Evolutionary conservation across 2,329 filamentous ascomycete species (phyloP).

Genomic region (Ceratocystiopsis brevicomis): DNA sequence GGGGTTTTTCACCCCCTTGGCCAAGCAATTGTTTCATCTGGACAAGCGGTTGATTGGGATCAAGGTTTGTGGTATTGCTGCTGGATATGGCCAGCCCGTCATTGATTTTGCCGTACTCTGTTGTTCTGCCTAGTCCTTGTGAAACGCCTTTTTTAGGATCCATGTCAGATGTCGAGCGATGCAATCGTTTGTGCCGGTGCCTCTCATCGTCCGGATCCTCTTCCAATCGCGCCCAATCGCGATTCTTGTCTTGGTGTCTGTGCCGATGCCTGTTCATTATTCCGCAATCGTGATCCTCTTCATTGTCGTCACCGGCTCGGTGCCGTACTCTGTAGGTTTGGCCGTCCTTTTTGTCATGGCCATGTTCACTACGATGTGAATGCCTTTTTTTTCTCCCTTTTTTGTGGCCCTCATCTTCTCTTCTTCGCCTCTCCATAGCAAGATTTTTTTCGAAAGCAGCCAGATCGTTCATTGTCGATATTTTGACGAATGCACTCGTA

Average conservation of each 20-base stretch:
- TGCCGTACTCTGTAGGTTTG: background rate
- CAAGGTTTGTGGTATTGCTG: constrained; percentile 12
- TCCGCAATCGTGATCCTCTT: background rate
- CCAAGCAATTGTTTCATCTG: constrained; percentile 31
- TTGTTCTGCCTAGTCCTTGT: constrained; percentile 27
- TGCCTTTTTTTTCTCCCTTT: constrained; percentile 11
- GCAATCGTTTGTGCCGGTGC: constrained; percentile 5
- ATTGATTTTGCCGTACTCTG: constrained; percentile 12
- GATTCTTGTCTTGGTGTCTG: constrained; percentile 7
- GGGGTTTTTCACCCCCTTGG: constrained; percentile 29
- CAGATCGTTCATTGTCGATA: constrained; percentile 11
- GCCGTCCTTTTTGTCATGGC: constrained; percentile 7
- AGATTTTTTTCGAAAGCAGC: constrained; percentile 21
- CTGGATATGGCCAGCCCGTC: constrained; percentile 12
- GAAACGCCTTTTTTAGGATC: constrained; percentile 5
- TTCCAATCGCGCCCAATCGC: constrained; percentile 6
- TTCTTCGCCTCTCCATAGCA: constrained; percentile 12
- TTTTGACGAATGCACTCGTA: too few relatives aligned
- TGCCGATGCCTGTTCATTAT: background rate
- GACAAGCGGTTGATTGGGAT: constrained; percentile 24
- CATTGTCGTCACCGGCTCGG: constrained; percentile 7
- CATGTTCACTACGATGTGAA: constrained; percentile 10
- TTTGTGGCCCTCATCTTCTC: constrained; percentile 11
- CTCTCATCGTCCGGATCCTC: constrained; percentile 12
- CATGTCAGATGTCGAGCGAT: constrained; percentile 4